phyloP scores from a whole-genome alignment of 495 filamentous ascomycete genomes.

The Emericellopsis terricola region DNA sequence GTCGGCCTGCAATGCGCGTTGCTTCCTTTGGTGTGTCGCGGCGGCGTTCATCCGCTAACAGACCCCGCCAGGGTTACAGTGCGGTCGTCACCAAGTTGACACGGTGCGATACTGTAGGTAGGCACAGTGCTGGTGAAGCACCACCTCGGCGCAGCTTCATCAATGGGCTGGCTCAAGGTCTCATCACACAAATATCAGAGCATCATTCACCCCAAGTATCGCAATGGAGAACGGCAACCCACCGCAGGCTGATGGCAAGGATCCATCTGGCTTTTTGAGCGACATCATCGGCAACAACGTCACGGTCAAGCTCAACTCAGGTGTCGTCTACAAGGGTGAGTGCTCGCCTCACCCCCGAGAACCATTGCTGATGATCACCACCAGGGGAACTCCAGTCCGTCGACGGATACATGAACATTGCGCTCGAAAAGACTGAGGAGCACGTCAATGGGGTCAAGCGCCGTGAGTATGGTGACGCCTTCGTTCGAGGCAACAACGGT shows the following conservation, averaged over 20 bases:
- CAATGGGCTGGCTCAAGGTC: too few relatives aligned
- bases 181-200: too few relatives aligned
- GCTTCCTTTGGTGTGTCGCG: too few relatives aligned
- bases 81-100: too few relatives aligned
- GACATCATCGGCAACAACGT: conserved; percentile 87
- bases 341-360: not conserved
- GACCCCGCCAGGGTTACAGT: too few relatives aligned
- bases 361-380: not conserved
- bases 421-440: conserved; percentile 86
- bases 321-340: conserved; percentile 85
- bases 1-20: too few relatives aligned
- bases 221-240: conserved; percentile 58
- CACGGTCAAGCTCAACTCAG: conserved; percentile 89
- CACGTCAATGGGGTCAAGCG: conserved; percentile 66
- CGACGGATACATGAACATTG: conserved; percentile 99
- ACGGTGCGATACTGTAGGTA: too few relatives aligned
- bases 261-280: conserved; percentile 77
- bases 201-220: not conserved
- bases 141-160: too few relatives aligned
- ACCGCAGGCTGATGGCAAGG: conserved; percentile 49
- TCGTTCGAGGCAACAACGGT: conserved; percentile 96
- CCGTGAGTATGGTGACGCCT: conserved; percentile 82
- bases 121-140: too few relatives aligned
- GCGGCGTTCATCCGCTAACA: too few relatives aligned
- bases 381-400: conserved; percentile 87